Evolutionary conservation across 2,329 filamentous ascomycete species (phyloP).

Genomic region (Aurifilum marmelostoma): DNA sequence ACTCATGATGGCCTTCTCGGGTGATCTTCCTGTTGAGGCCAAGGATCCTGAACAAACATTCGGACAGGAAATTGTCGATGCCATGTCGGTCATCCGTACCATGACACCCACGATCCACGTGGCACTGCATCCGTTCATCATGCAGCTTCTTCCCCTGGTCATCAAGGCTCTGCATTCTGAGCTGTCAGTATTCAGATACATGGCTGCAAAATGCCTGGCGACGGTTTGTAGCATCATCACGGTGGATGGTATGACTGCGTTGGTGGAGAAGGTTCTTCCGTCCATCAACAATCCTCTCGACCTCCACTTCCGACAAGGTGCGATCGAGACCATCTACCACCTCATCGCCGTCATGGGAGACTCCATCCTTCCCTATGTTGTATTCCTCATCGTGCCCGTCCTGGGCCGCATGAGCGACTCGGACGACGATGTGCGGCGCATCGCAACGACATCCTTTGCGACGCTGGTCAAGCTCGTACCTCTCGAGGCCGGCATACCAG

Average conservation of each 20-base stretch:
- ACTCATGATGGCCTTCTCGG: slow-evolving; percentile 72
- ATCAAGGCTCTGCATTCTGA: slow-evolving; percentile 86
- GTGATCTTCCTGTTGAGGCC: slow-evolving; percentile 72
- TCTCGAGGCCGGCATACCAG: slow-evolving; percentile 94
- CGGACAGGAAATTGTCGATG: slow-evolving; percentile 93
- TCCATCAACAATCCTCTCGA: slow-evolving; percentile 91
- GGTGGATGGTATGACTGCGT: slow-evolving; percentile 91
- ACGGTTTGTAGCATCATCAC: slow-evolving; percentile 97
- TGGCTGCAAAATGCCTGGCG: slow-evolving; percentile 94
- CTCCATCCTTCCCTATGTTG: slow-evolving; percentile 92
- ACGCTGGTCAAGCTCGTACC: slow-evolving; percentile 97
- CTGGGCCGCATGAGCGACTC: slow-evolving; percentile 98
- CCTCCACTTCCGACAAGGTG: slow-evolving; percentile 86
- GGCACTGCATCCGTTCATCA: slow-evolving; percentile 77
- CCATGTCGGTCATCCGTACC: slow-evolving; percentile 87
- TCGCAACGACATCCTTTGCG: slow-evolving; percentile 95
- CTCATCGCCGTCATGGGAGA: slow-evolving; percentile 98
- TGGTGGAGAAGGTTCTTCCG: slow-evolving; percentile 91
- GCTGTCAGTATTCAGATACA: slow-evolving; percentile 91
- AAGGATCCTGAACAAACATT: slow-evolving; percentile 72
- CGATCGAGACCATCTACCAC: slow-evolving; percentile 94
- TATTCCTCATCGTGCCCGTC: slow-evolving; percentile 97
- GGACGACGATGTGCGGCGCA: slow-evolving; percentile 89
- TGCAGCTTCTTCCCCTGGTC: slow-evolving; percentile 81
- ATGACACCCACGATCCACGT: slow-evolving; percentile 86